Evolutionary conservation across 2,329 filamentous ascomycete genomes (phyloP), one percentile per base, ranked within the genome.

Genomic region (Nectriaceae sp.): DNA sequence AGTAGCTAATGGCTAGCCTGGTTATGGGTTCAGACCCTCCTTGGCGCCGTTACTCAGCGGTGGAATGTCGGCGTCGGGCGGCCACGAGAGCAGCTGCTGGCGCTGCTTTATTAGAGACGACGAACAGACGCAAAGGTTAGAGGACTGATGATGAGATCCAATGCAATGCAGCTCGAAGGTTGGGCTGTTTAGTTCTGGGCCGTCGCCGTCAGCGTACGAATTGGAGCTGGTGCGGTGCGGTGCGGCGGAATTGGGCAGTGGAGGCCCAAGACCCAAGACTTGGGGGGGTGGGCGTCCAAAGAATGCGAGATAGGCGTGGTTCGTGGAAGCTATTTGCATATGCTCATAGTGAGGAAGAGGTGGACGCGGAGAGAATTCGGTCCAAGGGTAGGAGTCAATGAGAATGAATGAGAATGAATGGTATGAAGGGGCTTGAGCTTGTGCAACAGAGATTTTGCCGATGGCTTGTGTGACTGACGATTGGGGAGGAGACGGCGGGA

Each of bases 171-270:
- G 24, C 6, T 42, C 50, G 56, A 52, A 47, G 49, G 52, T 55
- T 51, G 50, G 16, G 36, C 31, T 40, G 38, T 19, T 40, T n/a
- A n/a, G n/a, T n/a, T n/a, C 18, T 16, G 18, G 40, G 38, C 33
- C 16, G 45, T 44, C 49, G 49, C 44, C 41, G 43, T 40, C 21
- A 47, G 44, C 40, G 40, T 44, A n/a, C 54, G 46, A 46, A 52
- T 42, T 39, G 37, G 37, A 39, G 37, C 37, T 39, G 37, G 37
- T 20, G 47, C 40, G 42, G 42, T 46, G 43, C 42, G 42, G 42
- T 42, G 21, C 39, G 35, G 49, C 21, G 18, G 41, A 51, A 54
- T 56, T 54, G 53, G 52, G 53, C 55, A 56, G 49, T 54, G 54
- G 50, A 50, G 49, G 53, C 54, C 56, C 50, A 54, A 42, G 40